A percentile compares a stretch with the other conserved stretches of the same genome.
Evolutionary conservation across 306 rosid species (phyloP).

Genomic region (Pueraria montana): DNA sequence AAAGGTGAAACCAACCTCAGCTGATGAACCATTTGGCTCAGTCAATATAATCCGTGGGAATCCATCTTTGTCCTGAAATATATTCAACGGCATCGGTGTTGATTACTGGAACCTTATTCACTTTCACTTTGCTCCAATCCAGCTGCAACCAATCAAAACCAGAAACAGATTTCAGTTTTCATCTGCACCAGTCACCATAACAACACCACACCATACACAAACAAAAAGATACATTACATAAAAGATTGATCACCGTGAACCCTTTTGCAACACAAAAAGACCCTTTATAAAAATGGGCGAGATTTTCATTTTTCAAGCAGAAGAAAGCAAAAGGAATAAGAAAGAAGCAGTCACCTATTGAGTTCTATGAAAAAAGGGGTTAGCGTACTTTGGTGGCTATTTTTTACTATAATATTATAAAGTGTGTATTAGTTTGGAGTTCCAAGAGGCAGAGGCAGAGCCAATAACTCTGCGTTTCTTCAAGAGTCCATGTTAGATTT

Average conservation of each 20-base stretch:
- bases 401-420: conserved; percentile 17
- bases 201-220: conserved; percentile 3
- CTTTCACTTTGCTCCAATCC: conserved; percentile 60
- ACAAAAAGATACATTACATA: neutral
- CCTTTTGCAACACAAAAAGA: conserved; percentile 41
- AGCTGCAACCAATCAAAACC: conserved; percentile 52
- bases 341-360: conserved; percentile 37
- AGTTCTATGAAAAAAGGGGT: conserved; percentile 36
- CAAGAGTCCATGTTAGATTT: conserved; percentile 42
- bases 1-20: conserved; percentile 60
- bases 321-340: conserved; percentile 28
- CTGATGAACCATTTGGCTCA: conserved; percentile 77
- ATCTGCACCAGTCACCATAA: conserved; percentile 36
- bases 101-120: conserved; percentile 50
- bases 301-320: conserved; percentile 24
- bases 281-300: conserved; percentile 33
- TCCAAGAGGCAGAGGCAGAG: conserved; percentile 47
- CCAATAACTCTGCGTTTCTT: conserved; percentile 21
- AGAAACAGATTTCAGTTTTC: conserved; percentile 39
- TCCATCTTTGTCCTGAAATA: conserved; percentile 62
- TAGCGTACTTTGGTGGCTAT: conserved; percentile 50
- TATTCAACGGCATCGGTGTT: conserved; percentile 65
- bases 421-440: conserved; percentile 39
- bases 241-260: conserved; percentile 31
- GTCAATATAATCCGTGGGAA: conserved; percentile 65